Percentiles rank a stretch among this genome's conserved stretches.
Conservation (phyloP, 768 basidiomycete species). For the Cystobasidiopsis lactophilus region DNA sequence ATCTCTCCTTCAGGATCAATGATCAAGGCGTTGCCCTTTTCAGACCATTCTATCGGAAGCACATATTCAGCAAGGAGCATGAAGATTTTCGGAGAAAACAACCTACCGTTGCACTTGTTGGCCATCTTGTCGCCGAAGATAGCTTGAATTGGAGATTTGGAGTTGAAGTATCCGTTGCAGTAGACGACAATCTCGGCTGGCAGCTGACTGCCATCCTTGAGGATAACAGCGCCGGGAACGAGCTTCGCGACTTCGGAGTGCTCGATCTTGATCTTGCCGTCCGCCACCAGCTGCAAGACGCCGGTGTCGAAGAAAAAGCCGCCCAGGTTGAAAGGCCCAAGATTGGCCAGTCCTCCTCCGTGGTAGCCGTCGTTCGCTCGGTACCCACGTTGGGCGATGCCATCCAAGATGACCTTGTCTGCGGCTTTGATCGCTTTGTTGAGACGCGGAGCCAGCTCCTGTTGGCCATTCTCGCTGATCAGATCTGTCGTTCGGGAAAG, state of each 20-base stretch:
- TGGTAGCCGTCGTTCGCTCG: background rate
- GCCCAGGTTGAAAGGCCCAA: background rate
- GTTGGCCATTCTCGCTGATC: background rate
- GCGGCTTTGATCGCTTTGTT: background rate
- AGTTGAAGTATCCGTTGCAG: background rate
- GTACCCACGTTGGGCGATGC: background rate
- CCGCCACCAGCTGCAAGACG: background rate
- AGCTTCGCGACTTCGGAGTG: background rate
- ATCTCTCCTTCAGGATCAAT: background rate
- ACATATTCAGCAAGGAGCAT: too few species aligned
- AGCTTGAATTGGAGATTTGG: background rate
- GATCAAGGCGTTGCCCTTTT: background rate
- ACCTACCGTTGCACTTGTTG: too few species aligned
- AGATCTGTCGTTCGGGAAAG: background rate
- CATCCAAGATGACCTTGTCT: background rate
- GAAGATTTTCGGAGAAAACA: too few species aligned
- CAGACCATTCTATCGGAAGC: background rate
- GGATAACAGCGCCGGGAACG: background rate
- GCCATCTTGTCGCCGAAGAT: too few species aligned
- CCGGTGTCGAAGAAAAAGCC: background rate
- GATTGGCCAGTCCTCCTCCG: background rate
- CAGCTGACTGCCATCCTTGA: background rate
- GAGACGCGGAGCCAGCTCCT: background rate
- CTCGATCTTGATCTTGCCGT: background rate
- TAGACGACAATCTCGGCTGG: background rate